A percentile compares a stretch with the other conserved stretches of the same genome.
These are phyloP conservation scores for Closterium sp. DNA, from an alignment of 139 green algal species.

Conservation along the genomic window DNA sequence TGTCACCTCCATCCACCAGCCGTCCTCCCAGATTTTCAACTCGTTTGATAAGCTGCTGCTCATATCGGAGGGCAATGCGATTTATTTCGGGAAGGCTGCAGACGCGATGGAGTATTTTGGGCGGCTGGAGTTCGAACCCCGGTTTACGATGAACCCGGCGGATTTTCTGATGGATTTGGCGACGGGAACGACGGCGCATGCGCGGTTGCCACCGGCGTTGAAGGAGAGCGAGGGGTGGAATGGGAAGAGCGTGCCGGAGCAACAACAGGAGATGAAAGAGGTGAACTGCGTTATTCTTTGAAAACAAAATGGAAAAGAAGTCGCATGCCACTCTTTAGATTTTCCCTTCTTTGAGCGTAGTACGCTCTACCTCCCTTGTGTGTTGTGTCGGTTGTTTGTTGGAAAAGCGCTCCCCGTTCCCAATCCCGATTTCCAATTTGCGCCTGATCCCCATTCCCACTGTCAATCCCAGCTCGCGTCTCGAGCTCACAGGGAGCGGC, in stretches of 20 bases:
- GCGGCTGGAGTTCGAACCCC: slow-evolving; percentile 25
- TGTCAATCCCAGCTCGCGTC: too few species aligned
- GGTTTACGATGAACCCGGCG: slow-evolving; percentile 38
- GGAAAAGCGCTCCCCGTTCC: too few species aligned
- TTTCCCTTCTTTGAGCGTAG: too few species aligned
- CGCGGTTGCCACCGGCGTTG: not conserved
- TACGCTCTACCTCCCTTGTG: too few species aligned
- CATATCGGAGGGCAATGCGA: slow-evolving; percentile 39
- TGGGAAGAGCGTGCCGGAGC: not conserved
- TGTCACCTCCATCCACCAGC: slow-evolving; percentile 78
- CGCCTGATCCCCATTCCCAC: not conserved
- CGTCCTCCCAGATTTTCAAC: slow-evolving; percentile 68
- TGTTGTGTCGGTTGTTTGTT: too few species aligned
- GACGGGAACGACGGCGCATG: slow-evolving; percentile 24
- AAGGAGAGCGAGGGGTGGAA: not conserved
- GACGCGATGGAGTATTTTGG: slow-evolving; percentile 45
- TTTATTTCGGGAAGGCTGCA: slow-evolving; percentile 48
- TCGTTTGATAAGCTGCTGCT: slow-evolving; percentile 70
- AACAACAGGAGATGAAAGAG: not conserved
- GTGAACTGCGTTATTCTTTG: too few species aligned
- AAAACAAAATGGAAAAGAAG: too few species aligned
- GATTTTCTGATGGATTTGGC: slow-evolving; percentile 47
- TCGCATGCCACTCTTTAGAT: too few species aligned
- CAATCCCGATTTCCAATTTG: too few species aligned
- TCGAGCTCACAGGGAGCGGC: too few species aligned